A percentile compares a stretch with the other conserved stretches of the same genome.
These are phyloP conservation scores for Leccinum aurantiacum DNA, from an alignment of 768 basidiomycete species.

Conservation along the genomic window DNA sequence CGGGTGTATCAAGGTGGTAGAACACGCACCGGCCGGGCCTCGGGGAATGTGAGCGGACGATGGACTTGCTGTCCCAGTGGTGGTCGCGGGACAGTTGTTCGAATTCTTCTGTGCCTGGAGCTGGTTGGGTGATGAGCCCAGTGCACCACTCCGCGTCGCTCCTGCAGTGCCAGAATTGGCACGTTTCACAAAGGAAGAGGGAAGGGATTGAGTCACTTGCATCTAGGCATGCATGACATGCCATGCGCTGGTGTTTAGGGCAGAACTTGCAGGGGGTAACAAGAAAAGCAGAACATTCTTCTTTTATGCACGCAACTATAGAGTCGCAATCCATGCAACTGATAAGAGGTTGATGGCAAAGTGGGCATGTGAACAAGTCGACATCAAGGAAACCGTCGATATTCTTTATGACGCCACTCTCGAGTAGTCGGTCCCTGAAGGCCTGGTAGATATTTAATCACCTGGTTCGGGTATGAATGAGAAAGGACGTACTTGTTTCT, in stretches of 20 bases:
- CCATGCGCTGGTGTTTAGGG: conserved; percentile 3
- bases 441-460: conserved; percentile 6
- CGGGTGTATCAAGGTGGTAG: background rate
- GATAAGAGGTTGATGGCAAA: background rate
- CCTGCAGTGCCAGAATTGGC: conserved; percentile 13
- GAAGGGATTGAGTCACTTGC: background rate
- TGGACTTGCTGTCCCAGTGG: conserved; percentile 10
- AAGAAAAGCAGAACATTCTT: background rate
- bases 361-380: conserved; percentile 17
- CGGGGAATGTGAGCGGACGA: conserved; percentile 17
- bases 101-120: conserved; percentile 6
- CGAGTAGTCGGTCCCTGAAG: conserved; percentile 11
- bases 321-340: conserved; percentile 14
- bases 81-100: conserved; percentile 1
- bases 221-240: conserved; percentile 8
- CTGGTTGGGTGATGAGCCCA: conserved; percentile 11
- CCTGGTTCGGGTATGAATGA: background rate
- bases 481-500: background rate
- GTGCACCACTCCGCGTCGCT: conserved; percentile 18
- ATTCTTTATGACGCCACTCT: background rate
- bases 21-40: conserved; percentile 10
- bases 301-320: background rate
- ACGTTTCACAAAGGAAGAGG: conserved; percentile 8
- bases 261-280: conserved; percentile 4
- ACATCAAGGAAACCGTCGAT: conserved; percentile 2